A percentile compares a stretch with the other conserved stretches of the same genome.
These are phyloP conservation scores for Phytophthora brassicae DNA, from an alignment of 352 stramenopile species.

Conservation along the genomic window DNA sequence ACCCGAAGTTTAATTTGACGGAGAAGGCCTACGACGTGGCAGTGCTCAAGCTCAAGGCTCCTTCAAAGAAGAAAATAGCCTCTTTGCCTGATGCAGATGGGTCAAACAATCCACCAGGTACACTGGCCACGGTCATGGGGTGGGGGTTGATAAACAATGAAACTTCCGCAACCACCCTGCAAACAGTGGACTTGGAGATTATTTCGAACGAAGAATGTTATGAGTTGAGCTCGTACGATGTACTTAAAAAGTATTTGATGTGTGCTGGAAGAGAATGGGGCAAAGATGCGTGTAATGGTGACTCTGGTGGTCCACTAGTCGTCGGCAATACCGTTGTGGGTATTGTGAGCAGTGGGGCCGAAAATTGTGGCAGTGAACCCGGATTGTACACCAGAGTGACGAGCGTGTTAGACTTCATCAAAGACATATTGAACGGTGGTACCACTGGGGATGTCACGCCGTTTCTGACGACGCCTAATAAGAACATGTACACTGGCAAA, in stretches of 20 bases:
- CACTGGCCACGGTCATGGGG: neutral
- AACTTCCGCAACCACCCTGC: neutral
- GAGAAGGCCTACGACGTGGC: neutral
- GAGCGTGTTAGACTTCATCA: neutral
- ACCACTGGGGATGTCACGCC: neutral
- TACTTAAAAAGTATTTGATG: neutral
- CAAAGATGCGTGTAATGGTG: neutral
- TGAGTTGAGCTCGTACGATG: neutral
- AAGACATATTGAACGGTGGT: neutral
- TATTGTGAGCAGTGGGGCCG: neutral
- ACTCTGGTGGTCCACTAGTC: neutral
- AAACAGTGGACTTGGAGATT: neutral
- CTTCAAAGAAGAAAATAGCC: neutral
- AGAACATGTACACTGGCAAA: neutral
- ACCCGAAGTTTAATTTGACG: neutral
- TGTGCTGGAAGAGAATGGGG: neutral
- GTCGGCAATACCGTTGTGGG: neutral
- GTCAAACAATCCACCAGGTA: neutral
- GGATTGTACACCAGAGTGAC: neutral
- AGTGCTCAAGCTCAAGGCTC: neutral
- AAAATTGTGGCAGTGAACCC: neutral
- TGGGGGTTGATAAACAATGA: neutral
- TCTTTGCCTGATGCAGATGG: neutral
- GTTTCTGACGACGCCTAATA: neutral
- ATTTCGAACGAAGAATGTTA: neutral